phyloP scores from a whole-genome alignment of 768 basidiomycete genomes.

The Pulveroboletus sp. region DNA sequence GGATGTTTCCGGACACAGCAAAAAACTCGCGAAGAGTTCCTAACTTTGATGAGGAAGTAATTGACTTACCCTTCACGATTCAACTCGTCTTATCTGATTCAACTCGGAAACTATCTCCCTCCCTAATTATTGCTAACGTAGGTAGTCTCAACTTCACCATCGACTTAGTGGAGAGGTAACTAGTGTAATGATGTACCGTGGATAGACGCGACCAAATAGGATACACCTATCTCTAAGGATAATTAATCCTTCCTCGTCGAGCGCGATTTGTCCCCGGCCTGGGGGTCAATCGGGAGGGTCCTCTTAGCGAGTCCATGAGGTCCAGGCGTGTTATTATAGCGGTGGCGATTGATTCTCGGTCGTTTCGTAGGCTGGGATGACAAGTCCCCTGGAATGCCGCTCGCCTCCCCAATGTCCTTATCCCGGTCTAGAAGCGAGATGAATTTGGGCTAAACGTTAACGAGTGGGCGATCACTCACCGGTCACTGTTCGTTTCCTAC shows the following conservation, averaged over 20 bases:
- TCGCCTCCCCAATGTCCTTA: constrained; percentile 45
- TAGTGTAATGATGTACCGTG: constrained; percentile 14
- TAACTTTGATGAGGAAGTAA: constrained; percentile 69
- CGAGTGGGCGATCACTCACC: constrained; percentile 46
- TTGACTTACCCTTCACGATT: constrained; percentile 35
- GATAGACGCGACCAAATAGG: constrained; percentile 8
- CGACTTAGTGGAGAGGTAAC: constrained; percentile 11
- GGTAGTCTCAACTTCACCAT: constrained; percentile 9
- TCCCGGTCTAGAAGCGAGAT: constrained; percentile 51
- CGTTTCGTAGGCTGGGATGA: constrained; percentile 51
- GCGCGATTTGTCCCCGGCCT: constrained; percentile 54
- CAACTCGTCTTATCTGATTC: constrained; percentile 42
- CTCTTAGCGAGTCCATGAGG: constrained; percentile 51
- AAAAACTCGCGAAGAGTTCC: constrained; percentile 96
- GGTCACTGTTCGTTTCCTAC: constrained; percentile 63
- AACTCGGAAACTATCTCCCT: constrained; percentile 29
- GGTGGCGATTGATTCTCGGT: constrained; percentile 52
- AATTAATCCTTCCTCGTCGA: constrained; percentile 50
- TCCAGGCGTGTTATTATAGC: constrained; percentile 43
- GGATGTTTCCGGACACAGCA: constrained; percentile 98
- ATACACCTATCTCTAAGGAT: constrained; percentile 8
- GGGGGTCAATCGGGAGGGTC: constrained; percentile 59
- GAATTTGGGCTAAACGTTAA: neutral
- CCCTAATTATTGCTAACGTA: constrained; percentile 23
- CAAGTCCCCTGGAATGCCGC: constrained; percentile 35